Percentiles rank a stretch among this genome's conserved stretches.
Conservation (phyloP, 1,284 basidiomycete species). For the Abortiporus biennis region DNA sequence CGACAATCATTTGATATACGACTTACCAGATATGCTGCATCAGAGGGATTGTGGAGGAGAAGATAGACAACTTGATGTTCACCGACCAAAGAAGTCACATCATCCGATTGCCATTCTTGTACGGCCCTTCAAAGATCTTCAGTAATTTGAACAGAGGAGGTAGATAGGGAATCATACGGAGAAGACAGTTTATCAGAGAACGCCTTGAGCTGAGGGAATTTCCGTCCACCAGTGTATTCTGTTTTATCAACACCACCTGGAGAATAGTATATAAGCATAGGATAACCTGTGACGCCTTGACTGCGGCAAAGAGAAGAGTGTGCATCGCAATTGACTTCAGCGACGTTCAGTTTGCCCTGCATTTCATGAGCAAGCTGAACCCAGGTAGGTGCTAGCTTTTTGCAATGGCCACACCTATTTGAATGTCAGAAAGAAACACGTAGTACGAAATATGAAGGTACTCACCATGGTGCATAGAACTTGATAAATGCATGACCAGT, state of each 20-base stretch:
- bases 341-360: constrained; percentile 67
- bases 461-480: constrained; percentile 85
- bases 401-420: constrained; percentile 82
- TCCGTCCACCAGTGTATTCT: constrained; percentile 69
- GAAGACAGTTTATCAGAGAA: constrained; percentile 62
- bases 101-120: constrained; percentile 42
- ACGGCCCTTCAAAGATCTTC: constrained; percentile 34
- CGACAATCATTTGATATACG: not conserved
- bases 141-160: not conserved
- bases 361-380: constrained; percentile 63
- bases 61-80: constrained; percentile 69
- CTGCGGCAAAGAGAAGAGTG: constrained; percentile 58
- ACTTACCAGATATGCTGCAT: constrained; percentile 22
- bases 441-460: constrained; percentile 1
- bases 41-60: constrained; percentile 52
- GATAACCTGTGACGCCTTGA: constrained; percentile 72
- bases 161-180: constrained; percentile 17
- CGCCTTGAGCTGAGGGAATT: constrained; percentile 58
- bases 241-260: constrained; percentile 35
- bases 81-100: constrained; percentile 43
- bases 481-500: constrained; percentile 78
- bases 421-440: not conserved
- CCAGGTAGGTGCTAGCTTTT: constrained; percentile 82
- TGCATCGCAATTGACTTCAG: constrained; percentile 83
- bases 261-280: constrained; percentile 68